Base-by-base conservation (phyloP, 169 alveolate genomes). In the Miamiensis avidus region DNA sequence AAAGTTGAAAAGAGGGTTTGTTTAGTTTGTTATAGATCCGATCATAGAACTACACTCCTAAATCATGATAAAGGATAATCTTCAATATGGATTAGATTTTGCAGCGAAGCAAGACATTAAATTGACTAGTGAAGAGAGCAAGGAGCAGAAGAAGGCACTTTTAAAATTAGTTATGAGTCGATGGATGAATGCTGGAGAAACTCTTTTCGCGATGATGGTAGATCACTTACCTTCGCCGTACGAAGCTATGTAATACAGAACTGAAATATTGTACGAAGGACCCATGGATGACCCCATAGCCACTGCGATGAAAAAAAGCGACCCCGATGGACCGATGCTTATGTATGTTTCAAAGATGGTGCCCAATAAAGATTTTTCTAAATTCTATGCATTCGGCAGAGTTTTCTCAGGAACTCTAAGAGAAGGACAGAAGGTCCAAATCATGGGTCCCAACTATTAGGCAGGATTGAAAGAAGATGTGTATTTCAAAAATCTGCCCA, bases 381-480 rank as follows among this genome's bases (percentile, higher is more conserved):
- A 82, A 75, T 91, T 89, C 83, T 86, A 81, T 78, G 96, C 95
- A 72, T 91, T 94, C 32, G 97, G 97, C 64, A 89, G 97, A 89
- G 93, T 94, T n/a, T 94, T 94, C 88, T 91, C 95, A 72, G 97
- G 97, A 30, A 92, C 92, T 75, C 89, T 92, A 0, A 83, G 82
- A 33, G 83, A 82, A 29, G 97, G 96, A 77, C 82, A 85, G 74
- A 86, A 91, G 78, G 95, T 94, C 0, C 87, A 94, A 82, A 87
- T 94, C 1, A 74, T 91, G 89, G 95, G 94, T 30, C 91, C 94
- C n/a, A 90, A 91, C 76, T 89, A 89, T 77, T 83, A 88, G 78
- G 82, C 78, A 30, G 95, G 94, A 64, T 87, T 86, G 34, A 82
- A 89, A 75, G 89, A 77, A 64, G 96, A 91, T 34, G 65, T 92